A percentile compares a stretch with the other conserved stretches of the same genome.
Conservation (phyloP, 768 basidiomycete genomes). For the Phallus indusiatus region DNA sequence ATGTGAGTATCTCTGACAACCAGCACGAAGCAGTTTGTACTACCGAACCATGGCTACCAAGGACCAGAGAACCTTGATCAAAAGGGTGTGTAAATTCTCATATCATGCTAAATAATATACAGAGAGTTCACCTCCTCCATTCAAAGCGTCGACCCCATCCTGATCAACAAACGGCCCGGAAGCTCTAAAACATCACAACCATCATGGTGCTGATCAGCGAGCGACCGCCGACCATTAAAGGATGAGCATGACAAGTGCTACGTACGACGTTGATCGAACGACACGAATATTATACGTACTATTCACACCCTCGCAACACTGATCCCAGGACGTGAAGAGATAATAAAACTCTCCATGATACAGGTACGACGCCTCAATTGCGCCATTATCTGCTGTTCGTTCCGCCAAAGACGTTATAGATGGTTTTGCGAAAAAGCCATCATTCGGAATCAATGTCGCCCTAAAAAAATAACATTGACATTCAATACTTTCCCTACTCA, state of each 20-base stretch:
- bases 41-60: slow-evolving; percentile 35
- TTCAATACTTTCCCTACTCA: too few species aligned
- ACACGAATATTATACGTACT: slow-evolving; percentile 57
- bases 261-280: slow-evolving; percentile 36
- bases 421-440: slow-evolving; percentile 31
- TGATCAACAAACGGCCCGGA: slow-evolving; percentile 39
- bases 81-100: too few species aligned
- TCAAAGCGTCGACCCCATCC: slow-evolving; percentile 32
- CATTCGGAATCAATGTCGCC: slow-evolving; percentile 25
- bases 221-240: too few species aligned
- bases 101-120: not conserved
- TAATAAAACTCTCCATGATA: slow-evolving; percentile 42
- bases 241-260: not conserved
- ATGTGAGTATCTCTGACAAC: not conserved
- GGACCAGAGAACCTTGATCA: slow-evolving; percentile 33
- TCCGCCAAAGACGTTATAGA: slow-evolving; percentile 35
- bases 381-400: slow-evolving; percentile 34
- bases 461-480: not conserved
- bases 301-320: slow-evolving; percentile 38
- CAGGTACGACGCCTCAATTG: slow-evolving; percentile 41
- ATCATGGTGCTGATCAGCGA: not conserved
- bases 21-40: not conserved
- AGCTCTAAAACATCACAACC: slow-evolving; percentile 21
- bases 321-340: slow-evolving; percentile 48
- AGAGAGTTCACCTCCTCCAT: slow-evolving; percentile 32